phyloP scores from a whole-genome alignment of 305 asterid genomes.

The Solanum hybrid region DNA sequence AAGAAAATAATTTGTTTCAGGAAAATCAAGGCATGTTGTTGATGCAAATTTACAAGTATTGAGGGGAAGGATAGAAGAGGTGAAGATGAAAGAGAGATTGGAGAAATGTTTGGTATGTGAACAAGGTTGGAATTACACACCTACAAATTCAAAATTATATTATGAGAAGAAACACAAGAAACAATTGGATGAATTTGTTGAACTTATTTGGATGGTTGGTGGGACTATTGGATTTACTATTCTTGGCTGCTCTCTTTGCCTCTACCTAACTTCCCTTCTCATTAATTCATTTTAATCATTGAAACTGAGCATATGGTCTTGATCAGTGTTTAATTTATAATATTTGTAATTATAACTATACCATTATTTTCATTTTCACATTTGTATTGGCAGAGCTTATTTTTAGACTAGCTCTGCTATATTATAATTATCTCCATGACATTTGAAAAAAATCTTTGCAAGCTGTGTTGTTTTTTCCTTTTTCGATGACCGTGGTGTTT shows the following conservation, averaged over 20 bases:
- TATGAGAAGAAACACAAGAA: slow-evolving; percentile 3
- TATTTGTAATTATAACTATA: background rate
- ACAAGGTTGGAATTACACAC: slow-evolving; percentile 44
- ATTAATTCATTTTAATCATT: slow-evolving; percentile 21
- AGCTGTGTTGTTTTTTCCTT: background rate
- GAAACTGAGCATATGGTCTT: background rate
- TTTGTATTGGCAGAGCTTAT: background rate
- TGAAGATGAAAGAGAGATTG: slow-evolving; percentile 38
- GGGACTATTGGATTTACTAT: slow-evolving; percentile 38
- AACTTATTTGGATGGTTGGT: slow-evolving; percentile 13
- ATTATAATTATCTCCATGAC: background rate
- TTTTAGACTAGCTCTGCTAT: background rate
- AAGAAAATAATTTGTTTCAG: slow-evolving; percentile 10
- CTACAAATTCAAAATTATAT: background rate
- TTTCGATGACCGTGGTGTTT: too few species aligned
- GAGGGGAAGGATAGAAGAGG: slow-evolving; percentile 37
- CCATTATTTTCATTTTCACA: background rate
- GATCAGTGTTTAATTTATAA: background rate
- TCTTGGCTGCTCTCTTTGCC: slow-evolving; percentile 25
- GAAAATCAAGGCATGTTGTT: slow-evolving; percentile 27
- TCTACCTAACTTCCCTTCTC: slow-evolving; percentile 26
- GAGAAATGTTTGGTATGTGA: slow-evolving; percentile 33
- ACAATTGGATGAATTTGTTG: slow-evolving; percentile 11
- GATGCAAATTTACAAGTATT: slow-evolving; percentile 36
- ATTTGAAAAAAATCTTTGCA: background rate